Evolutionary conservation across 768 basidiomycete genomes (phyloP).

Genomic region (Leccinum truebloodii): DNA sequence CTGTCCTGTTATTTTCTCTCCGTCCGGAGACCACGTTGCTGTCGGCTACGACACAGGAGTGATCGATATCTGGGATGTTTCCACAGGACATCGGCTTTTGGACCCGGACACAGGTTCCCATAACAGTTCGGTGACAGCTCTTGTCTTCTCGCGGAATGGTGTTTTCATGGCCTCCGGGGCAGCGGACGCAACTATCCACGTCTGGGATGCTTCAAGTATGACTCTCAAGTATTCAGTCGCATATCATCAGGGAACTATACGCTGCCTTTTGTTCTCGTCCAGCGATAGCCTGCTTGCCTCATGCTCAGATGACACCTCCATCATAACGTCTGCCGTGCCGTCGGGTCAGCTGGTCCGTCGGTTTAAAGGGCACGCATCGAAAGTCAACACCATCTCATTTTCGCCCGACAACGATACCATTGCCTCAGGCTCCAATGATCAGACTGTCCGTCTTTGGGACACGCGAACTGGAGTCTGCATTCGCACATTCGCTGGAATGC

Average conservation of each 20-base stretch:
- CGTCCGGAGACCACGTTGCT: constrained; percentile 16
- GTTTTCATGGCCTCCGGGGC: constrained; percentile 17
- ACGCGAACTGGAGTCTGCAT: constrained; percentile 20
- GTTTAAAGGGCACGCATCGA: constrained; percentile 20
- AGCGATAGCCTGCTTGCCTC: constrained; percentile 16
- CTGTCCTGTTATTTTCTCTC: constrained; percentile 21
- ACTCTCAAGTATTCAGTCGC: constrained; percentile 10
- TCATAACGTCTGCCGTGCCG: constrained; percentile 16
- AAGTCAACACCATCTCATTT: constrained; percentile 23
- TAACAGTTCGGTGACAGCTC: constrained; percentile 5
- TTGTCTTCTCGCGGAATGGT: constrained; percentile 15
- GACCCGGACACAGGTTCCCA: constrained; percentile 2
- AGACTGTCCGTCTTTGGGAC: constrained; percentile 27
- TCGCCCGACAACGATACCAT: constrained; percentile 20
- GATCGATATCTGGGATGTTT: constrained; percentile 21
- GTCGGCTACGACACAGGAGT: constrained; percentile 14
- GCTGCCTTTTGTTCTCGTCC: constrained; percentile 23
- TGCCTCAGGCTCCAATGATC: constrained; percentile 25
- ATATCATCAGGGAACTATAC: constrained; percentile 18
- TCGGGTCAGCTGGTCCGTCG: constrained; percentile 10
- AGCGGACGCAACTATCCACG: constrained; percentile 9
- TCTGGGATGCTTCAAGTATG: constrained; percentile 20
- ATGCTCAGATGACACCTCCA: constrained; percentile 14
- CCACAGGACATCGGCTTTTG: constrained; percentile 16
- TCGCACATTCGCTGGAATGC: constrained; percentile 12